Conservation (phyloP, 2,329 filamentous ascomycete species). For the Aspergillus ruber region DNA sequence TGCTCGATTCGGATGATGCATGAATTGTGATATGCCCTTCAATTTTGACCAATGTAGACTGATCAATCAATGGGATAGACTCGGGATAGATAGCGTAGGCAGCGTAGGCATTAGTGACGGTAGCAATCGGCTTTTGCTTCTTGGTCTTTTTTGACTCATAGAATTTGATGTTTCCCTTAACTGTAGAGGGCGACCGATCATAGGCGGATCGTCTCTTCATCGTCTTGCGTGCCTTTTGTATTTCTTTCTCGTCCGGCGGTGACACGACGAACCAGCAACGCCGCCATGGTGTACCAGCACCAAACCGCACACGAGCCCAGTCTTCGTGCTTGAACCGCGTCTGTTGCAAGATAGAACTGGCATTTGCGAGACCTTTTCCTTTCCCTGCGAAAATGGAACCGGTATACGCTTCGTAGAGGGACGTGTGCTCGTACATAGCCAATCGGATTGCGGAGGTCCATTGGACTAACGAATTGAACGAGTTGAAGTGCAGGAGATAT, state of each 20-base stretch:
- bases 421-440: slow-evolving; percentile 88
- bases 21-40: slow-evolving; percentile 89
- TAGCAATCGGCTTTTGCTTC: slow-evolving; percentile 76
- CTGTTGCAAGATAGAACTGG: slow-evolving; percentile 79
- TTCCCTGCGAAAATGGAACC: slow-evolving; percentile 93
- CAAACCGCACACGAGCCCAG: slow-evolving; percentile 92
- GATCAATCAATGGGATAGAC: slow-evolving; percentile 85
- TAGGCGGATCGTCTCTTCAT: slow-evolving; percentile 78
- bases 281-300: slow-evolving; percentile 90
- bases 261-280: slow-evolving; percentile 94
- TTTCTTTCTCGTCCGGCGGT: slow-evolving; percentile 90
- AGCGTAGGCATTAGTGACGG: slow-evolving; percentile 82
- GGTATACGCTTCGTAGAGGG: slow-evolving; percentile 92
- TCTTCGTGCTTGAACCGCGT: slow-evolving; percentile 72
- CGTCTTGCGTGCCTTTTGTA: slow-evolving; percentile 73
- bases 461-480: slow-evolving; percentile 82
- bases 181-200: slow-evolving; percentile 61
- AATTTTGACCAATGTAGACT: slow-evolving; percentile 88
- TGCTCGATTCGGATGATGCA: slow-evolving; percentile 65
- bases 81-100: slow-evolving; percentile 96
- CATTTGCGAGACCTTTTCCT: slow-evolving; percentile 82
- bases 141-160: slow-evolving; percentile 93
- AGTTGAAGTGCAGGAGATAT: slow-evolving; percentile 94
- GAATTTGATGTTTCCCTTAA: slow-evolving; percentile 90
- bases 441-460: slow-evolving; percentile 94